phyloP scores from a whole-genome alignment of 2,329 filamentous ascomycete species.

The Ilyonectria robusta region DNA sequence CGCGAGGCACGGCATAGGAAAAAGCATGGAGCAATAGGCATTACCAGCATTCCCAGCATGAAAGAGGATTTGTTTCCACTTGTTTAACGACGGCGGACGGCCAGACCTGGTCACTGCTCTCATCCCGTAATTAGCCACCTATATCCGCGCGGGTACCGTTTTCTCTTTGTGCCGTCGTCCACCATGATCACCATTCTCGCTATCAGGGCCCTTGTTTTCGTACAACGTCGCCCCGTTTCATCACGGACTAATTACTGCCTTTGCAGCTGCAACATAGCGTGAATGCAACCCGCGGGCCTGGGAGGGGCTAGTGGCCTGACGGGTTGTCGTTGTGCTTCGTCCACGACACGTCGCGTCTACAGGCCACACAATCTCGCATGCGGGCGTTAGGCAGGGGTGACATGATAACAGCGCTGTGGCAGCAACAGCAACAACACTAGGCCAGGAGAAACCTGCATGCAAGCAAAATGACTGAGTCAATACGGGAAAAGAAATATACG shows the following conservation, averaged over 20 bases:
- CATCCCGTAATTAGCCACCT: conserved; percentile 2
- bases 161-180: neutral
- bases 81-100: conserved; percentile 13
- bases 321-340: conserved; percentile 22
- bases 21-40: conserved; percentile 17
- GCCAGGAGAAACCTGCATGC: neutral
- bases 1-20: neutral
- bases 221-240: neutral
- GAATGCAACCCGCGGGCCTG: neutral
- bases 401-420: conserved; percentile 1
- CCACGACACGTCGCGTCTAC: conserved; percentile 19
- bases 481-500: conserved; percentile 2
- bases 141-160: conserved; percentile 6
- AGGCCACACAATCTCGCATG: conserved; percentile 31
- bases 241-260: neutral
- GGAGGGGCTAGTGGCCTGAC: neutral
- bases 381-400: conserved; percentile 27
- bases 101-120: conserved; percentile 11
- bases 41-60: conserved; percentile 23
- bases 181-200: neutral
- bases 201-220: neutral
- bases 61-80: conserved; percentile 29
- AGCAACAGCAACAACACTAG: conserved; percentile 8
- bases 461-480: conserved; percentile 7
- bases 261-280: neutral